Evolutionary conservation across 306 rosid species (phyloP).

Genomic region (Dalbergia oliveri): DNA sequence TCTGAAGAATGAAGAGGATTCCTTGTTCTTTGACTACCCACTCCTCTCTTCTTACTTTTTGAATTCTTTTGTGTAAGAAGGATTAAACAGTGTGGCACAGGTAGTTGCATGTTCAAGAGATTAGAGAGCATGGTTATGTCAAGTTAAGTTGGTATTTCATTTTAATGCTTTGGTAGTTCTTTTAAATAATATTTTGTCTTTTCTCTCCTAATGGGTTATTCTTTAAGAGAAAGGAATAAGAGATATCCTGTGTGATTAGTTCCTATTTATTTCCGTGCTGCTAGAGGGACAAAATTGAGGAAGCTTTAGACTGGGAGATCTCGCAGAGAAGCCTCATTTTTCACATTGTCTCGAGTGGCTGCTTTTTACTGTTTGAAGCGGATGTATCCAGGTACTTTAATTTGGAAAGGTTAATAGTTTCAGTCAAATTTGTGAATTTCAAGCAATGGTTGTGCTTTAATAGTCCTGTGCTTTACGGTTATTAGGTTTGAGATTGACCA

Average conservation of each 20-base stretch:
- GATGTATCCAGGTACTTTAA: no score
- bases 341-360: no score
- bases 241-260: conserved; percentile 36
- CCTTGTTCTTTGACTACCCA: conserved; percentile 4
- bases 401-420: no score
- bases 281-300: conserved; percentile 92
- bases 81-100: not conserved
- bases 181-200: not conserved
- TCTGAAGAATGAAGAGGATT: not conserved
- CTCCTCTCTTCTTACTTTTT: not conserved
- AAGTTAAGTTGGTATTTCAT: conserved; percentile 14
- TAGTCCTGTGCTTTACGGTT: conserved; percentile 68
- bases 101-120: not conserved
- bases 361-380: no score
- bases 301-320: conserved; percentile 94
- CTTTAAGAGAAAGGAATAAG: not conserved
- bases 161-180: conserved; percentile 14
- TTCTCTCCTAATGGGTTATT: not conserved
- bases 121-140: conserved; percentile 3
- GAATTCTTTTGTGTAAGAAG: not conserved
- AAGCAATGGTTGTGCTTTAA: no score
- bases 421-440: no score
- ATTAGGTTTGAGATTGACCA: conserved; percentile 62
- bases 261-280: conserved; percentile 39
- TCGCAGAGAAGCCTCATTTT: no score